Evolutionary conservation across 192 early-diverging fungal species (phyloP).

Genomic region (Chytriomyces confervae): DNA sequence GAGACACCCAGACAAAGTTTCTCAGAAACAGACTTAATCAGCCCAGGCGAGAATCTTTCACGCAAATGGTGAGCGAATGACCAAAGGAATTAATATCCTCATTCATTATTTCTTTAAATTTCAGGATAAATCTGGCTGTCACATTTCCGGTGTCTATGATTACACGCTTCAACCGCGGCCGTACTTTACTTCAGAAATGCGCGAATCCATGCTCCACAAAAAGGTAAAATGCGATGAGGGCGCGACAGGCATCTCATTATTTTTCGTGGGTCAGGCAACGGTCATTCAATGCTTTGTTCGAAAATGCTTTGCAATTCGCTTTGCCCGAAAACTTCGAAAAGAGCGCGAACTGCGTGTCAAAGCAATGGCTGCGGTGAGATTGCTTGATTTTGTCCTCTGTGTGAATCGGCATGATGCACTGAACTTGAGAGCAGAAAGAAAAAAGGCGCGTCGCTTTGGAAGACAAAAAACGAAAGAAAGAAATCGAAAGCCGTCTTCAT

Average conservation of each 20-base stretch:
- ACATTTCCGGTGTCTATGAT: slow-evolving; percentile 50
- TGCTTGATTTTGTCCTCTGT: not conserved
- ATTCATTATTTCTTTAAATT: not conserved
- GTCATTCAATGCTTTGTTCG: slow-evolving; percentile 63
- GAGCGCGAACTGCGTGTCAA: slow-evolving; percentile 41
- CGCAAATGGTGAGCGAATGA: slow-evolving; percentile 58
- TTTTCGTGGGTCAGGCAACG: slow-evolving; percentile 1
- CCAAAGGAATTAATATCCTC: slow-evolving; percentile 1
- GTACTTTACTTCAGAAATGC: slow-evolving; percentile 55
- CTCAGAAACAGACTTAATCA: slow-evolving; percentile 48
- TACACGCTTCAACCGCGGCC: slow-evolving; percentile 38
- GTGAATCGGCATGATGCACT: slow-evolving; percentile 1
- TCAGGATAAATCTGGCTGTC: slow-evolving; percentile 51
- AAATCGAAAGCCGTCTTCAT: slow-evolving; percentile 59
- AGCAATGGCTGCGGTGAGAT: slow-evolving; percentile 46
- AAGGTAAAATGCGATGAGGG: slow-evolving; percentile 36
- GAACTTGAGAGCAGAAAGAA: slow-evolving; percentile 52
- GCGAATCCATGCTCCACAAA: slow-evolving; percentile 35
- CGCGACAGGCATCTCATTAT: not conserved
- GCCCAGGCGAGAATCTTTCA: slow-evolving; percentile 43
- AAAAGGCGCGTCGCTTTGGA: slow-evolving; percentile 47
- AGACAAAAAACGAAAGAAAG: slow-evolving; percentile 54
- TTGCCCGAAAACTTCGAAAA: slow-evolving; percentile 39
- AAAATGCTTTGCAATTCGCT: slow-evolving; percentile 45
- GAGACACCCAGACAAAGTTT: slow-evolving; percentile 65